Percentiles rank a stretch among this genome's conserved stretches.
phyloP scores from a whole-genome alignment of 495 filamentous ascomycete species.

The Chaetomium tenue region DNA sequence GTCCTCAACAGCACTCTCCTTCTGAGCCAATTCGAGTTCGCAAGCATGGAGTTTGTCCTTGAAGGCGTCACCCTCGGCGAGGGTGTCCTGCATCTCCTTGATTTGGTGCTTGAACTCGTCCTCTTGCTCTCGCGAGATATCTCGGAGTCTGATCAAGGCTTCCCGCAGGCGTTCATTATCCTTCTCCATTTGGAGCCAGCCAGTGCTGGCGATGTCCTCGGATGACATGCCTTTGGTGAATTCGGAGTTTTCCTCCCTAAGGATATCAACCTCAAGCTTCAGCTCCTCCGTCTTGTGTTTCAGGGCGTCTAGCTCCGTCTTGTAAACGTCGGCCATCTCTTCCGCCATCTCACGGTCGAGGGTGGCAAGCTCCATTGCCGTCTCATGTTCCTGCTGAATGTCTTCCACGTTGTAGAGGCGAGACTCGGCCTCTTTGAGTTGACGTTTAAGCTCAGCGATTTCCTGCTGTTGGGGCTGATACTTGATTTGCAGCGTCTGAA shows the following conservation, averaged over 20 bases:
- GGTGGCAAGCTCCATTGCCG: constrained; percentile 78
- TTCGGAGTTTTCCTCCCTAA: constrained; percentile 84
- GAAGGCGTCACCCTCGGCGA: constrained; percentile 65
- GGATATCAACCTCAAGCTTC: constrained; percentile 79
- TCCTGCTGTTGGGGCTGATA: constrained; percentile 85
- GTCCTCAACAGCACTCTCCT: constrained; percentile 78
- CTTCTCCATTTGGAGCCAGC: constrained; percentile 87
- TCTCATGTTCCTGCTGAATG: constrained; percentile 78
- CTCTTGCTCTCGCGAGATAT: constrained; percentile 83
- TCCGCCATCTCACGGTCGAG: constrained; percentile 96
- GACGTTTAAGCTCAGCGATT: constrained; percentile 67
- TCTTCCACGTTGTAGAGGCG: constrained; percentile 66
- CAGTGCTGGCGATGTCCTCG: constrained; percentile 80
- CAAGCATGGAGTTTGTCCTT: constrained; percentile 69
- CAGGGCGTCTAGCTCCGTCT: constrained; percentile 75
- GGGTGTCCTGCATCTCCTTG: constrained; percentile 72
- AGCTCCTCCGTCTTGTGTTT: constrained; percentile 76
- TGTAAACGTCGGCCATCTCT: constrained; percentile 78
- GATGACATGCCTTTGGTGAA: constrained; percentile 78
- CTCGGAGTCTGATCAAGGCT: constrained; percentile 77
- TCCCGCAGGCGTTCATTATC: constrained; percentile 86
- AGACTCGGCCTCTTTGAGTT: constrained; percentile 71
- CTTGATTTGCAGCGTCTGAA: constrained; percentile 88
- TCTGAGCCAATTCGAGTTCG: constrained; percentile 67
- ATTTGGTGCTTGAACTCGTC: constrained; percentile 74